These are phyloP conservation scores for Canavalia gladiata DNA, from an alignment of 306 rosid genomes.

Conservation along the genomic window DNA sequence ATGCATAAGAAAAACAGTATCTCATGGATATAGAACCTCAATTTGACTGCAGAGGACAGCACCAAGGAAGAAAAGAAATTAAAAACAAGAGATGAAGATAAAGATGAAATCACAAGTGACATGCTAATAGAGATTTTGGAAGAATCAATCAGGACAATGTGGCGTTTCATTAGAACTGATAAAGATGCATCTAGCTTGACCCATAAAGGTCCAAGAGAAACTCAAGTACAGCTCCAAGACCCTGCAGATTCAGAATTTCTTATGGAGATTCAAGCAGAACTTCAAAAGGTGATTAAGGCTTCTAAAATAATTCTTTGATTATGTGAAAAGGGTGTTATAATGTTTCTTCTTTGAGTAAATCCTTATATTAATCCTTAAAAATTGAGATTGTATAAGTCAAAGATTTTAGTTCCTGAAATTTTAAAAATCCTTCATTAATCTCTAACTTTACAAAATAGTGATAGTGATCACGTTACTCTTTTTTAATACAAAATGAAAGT, in stretches of 20 bases:
- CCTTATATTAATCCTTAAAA: too few species aligned
- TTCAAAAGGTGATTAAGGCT: constrained; percentile 61
- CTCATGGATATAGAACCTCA: not conserved
- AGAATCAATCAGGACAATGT: constrained; percentile 66
- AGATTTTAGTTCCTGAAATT: too few species aligned
- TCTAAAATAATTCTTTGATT: not conserved
- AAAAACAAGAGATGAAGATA: constrained; percentile 44
- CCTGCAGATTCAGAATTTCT: constrained; percentile 64
- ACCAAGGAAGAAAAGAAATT: constrained; percentile 49
- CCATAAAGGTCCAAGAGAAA: constrained; percentile 45
- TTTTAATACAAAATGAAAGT: too few species aligned
- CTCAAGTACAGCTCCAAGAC: constrained; percentile 55
- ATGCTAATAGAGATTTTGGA: constrained; percentile 64
- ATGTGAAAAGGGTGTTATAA: not conserved
- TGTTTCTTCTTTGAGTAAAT: not conserved
- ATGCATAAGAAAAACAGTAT: not conserved
- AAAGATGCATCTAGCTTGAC: constrained; percentile 49
- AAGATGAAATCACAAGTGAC: constrained; percentile 58
- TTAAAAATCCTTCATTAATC: too few species aligned
- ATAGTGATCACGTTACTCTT: too few species aligned
- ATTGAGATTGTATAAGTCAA: too few species aligned
- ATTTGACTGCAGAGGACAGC: constrained; percentile 58
- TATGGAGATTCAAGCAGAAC: constrained; percentile 53
- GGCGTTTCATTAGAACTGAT: constrained; percentile 70
- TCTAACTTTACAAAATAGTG: too few species aligned